Evolutionary conservation across 1,284 basidiomycete genomes (phyloP).

Genomic region (Trichosporon asahii): DNA sequence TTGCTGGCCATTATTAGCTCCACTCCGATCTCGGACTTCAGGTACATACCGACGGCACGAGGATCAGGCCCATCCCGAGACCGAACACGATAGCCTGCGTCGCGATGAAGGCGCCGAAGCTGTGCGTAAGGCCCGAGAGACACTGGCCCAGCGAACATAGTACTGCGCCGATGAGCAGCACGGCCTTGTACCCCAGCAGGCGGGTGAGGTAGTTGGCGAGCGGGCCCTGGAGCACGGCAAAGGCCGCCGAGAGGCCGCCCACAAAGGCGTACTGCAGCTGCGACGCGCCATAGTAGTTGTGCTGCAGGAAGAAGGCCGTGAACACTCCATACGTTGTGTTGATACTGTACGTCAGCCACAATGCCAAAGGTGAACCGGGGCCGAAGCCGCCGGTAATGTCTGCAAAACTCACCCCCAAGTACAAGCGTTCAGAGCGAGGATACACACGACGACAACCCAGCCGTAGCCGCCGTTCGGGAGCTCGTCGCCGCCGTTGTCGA

Average conservation of each 20-base stretch:
- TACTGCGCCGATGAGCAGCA: slow-evolving; percentile 40
- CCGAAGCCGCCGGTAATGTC: not conserved
- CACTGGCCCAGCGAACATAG: slow-evolving; percentile 39
- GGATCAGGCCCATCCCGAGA: slow-evolving; percentile 35
- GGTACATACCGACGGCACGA: slow-evolving; percentile 33
- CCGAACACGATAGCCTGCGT: slow-evolving; percentile 46
- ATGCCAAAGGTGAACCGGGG: not conserved
- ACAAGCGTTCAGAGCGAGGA: slow-evolving; percentile 39
- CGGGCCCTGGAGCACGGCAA: slow-evolving; percentile 47
- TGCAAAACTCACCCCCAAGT: slow-evolving; percentile 40
- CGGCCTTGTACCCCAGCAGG: slow-evolving; percentile 41
- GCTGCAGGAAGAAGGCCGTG: slow-evolving; percentile 49
- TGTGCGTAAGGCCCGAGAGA: slow-evolving; percentile 33
- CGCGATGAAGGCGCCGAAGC: slow-evolving; percentile 35
- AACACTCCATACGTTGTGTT: slow-evolving; percentile 55
- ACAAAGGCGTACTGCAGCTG: slow-evolving; percentile 53
- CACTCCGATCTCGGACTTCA: not conserved
- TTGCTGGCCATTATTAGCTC: slow-evolving; percentile 19
- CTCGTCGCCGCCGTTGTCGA: not conserved
- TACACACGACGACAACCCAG: slow-evolving; percentile 50
- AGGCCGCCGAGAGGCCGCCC: slow-evolving; percentile 49
- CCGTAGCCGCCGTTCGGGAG: slow-evolving; percentile 47
- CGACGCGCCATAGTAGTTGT: slow-evolving; percentile 51
- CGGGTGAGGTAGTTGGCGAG: slow-evolving; percentile 48
- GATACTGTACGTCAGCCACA: slow-evolving; percentile 39